Percentiles rank a stretch among this genome's conserved stretches.
Conservation (phyloP, 371 early-diverging fungal species). For the Syncephalastrum sp. region DNA sequence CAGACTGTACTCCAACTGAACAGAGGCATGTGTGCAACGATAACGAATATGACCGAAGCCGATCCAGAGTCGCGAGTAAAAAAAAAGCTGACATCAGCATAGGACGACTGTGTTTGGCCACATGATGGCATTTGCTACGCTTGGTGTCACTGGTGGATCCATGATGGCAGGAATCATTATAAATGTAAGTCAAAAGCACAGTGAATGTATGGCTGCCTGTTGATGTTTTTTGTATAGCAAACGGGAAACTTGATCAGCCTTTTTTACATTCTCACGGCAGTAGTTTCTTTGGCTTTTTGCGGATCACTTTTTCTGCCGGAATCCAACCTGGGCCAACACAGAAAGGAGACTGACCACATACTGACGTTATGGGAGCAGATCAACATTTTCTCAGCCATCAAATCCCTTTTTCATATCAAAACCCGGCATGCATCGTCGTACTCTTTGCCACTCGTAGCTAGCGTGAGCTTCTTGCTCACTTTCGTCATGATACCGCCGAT, state of each 20-base stretch:
- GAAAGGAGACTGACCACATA: slow-evolving; percentile 1
- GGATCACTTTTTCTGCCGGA: slow-evolving; percentile 43
- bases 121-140: slow-evolving; percentile 25
- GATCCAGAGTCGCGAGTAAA: not conserved
- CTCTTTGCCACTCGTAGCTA: slow-evolving; percentile 28
- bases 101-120: slow-evolving; percentile 34
- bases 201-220: not conserved
- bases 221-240: slow-evolving; percentile 13
- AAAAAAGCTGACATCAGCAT: slow-evolving; percentile 1
- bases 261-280: slow-evolving; percentile 29
- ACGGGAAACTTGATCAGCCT: slow-evolving; percentile 25
- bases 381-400: slow-evolving; percentile 39
- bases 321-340: slow-evolving; percentile 25
- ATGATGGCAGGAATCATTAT: slow-evolving; percentile 19
- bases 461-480: slow-evolving; percentile 25
- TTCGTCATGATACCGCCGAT: slow-evolving; percentile 30
- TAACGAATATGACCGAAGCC: no score
- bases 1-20: slow-evolving; percentile 36
- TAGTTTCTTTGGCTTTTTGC: slow-evolving; percentile 9
- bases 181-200: slow-evolving; percentile 15
- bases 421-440: slow-evolving; percentile 10
- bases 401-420: slow-evolving; percentile 18
- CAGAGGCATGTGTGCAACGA: slow-evolving; percentile 17
- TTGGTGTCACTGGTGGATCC: slow-evolving; percentile 33
- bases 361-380: slow-evolving; percentile 19